Evolutionary conservation across 2,329 filamentous ascomycete species (phyloP).

Genomic region (Hymenoscyphus fructigenus): DNA sequence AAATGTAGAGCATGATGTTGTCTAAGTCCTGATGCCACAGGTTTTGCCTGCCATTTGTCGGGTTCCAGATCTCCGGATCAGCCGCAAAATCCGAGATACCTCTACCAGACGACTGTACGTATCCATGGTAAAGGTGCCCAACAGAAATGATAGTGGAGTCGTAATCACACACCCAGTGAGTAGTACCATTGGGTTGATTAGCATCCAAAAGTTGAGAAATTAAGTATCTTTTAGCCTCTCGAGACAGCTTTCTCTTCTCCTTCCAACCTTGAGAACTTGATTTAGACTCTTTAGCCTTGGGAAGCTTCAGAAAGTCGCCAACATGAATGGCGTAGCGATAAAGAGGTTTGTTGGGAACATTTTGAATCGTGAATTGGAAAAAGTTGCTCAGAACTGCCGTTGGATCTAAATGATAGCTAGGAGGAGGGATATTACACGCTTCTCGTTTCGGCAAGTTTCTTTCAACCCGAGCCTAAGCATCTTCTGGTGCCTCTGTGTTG

Average conservation of each 20-base stretch:
- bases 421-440: background rate
- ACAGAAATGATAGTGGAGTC: conserved; percentile 6
- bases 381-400: background rate
- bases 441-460: background rate
- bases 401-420: background rate
- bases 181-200: background rate
- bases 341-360: background rate
- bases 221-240: background rate
- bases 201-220: background rate
- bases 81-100: background rate
- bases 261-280: background rate
- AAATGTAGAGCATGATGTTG: conserved; percentile 11
- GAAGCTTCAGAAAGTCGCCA: background rate
- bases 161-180: conserved; percentile 9
- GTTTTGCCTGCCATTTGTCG: background rate
- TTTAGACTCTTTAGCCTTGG: too few species aligned
- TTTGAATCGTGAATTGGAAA: background rate
- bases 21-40: conserved; percentile 4
- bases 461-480: background rate
- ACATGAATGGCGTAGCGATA: background rate
- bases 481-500: background rate
- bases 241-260: background rate
- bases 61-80: background rate
- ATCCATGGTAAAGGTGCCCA: background rate
- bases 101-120: background rate